Evolutionary conservation across 2,329 filamentous ascomycete species (phyloP).

Genomic region (Epichloe baconii): DNA sequence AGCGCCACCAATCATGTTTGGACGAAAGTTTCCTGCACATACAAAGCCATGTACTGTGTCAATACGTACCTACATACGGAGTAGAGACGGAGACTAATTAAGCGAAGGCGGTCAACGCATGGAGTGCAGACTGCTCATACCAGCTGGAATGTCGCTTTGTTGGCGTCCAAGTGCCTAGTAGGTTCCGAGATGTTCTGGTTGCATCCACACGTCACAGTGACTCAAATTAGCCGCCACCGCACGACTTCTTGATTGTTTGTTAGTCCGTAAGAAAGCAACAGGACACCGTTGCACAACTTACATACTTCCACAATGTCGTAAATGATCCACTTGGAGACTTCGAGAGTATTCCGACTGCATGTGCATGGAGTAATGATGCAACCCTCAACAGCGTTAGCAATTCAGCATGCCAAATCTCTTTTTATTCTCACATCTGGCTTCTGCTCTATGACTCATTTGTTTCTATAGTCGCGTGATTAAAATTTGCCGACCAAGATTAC

Average conservation of each 20-base stretch:
- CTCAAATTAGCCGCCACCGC: conserved; percentile 1
- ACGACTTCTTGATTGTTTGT: not conserved
- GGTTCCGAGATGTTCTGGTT: too few species aligned
- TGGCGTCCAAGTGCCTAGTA: too few species aligned
- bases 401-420: not conserved
- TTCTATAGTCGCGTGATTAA: not conserved
- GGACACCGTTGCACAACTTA: not conserved
- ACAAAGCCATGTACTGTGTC: too few species aligned
- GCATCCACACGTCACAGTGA: not conserved
- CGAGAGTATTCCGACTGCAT: conserved; percentile 15
- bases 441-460: not conserved
- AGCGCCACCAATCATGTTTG: not conserved
- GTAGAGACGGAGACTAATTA: too few species aligned
- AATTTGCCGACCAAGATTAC: not conserved
- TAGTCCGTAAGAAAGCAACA: not conserved
- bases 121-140: not conserved
- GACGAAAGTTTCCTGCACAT: not conserved
- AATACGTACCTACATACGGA: too few species aligned
- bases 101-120: too few species aligned
- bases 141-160: too few species aligned
- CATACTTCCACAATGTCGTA: not conserved
- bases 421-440: not conserved
- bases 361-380: not conserved
- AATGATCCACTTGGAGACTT: conserved; percentile 6
- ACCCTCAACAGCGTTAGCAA: not conserved